These are phyloP conservation scores for Malassezia sp. DNA, from an alignment of 1,284 basidiomycete genomes.

Conservation along the genomic window DNA sequence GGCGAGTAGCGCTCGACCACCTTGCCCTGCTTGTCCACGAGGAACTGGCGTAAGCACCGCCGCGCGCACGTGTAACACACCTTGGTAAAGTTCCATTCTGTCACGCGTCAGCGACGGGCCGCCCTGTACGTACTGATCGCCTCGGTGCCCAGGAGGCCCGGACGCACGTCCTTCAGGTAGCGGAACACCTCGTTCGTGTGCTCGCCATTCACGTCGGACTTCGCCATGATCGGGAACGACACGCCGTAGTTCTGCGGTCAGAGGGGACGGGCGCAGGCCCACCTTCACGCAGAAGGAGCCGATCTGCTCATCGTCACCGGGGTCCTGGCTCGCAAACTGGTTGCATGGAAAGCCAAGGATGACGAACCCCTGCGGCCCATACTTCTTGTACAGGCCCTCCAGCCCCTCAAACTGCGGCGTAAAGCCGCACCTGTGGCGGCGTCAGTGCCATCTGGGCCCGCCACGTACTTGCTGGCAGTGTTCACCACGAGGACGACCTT, in stretches of 20 bases:
- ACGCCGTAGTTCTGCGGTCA: conserved; percentile 45
- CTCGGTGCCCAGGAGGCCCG: conserved; percentile 61
- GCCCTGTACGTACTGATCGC: conserved; percentile 54
- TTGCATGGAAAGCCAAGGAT: conserved; percentile 86
- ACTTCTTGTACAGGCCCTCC: conserved; percentile 69
- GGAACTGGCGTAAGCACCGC: conserved; percentile 48
- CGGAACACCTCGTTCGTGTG: conserved; percentile 66
- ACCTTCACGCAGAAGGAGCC: conserved; percentile 37
- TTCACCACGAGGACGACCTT: conserved; percentile 53
- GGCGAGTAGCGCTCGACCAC: conserved; percentile 68
- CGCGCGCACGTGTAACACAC: neutral
- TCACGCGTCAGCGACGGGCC: neutral
- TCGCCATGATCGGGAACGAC: conserved; percentile 46
- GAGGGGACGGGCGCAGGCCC: conserved; percentile 10
- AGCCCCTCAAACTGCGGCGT: conserved; percentile 68
- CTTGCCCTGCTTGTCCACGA: conserved; percentile 53
- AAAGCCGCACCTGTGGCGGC: too few relatives aligned
- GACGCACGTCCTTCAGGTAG: conserved; percentile 69
- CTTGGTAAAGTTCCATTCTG: conserved; percentile 51
- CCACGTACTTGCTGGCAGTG: conserved; percentile 52
- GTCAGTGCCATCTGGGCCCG: too few relatives aligned
- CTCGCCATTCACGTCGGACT: conserved; percentile 71
- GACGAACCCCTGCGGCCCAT: conserved; percentile 63
- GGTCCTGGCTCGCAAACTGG: conserved; percentile 55
- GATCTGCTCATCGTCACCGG: conserved; percentile 36